Conservation (phyloP, 140 eudicot genomes). For the Bidens hawaiensis region DNA sequence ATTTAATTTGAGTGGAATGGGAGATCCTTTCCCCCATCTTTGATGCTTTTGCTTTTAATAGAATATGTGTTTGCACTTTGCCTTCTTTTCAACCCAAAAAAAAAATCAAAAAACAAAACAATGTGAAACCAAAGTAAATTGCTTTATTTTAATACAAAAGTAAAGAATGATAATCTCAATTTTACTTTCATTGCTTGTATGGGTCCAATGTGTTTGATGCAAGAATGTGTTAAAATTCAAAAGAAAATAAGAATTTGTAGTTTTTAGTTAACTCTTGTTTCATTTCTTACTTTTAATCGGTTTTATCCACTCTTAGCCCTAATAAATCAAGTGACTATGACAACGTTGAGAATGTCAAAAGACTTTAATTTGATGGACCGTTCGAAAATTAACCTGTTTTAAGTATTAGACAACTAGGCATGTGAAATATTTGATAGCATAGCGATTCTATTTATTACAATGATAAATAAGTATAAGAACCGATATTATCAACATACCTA, state of each 20-base stretch:
- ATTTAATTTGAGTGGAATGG: conserved; percentile 16
- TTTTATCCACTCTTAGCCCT: background rate
- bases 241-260: too few relatives aligned
- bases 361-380: background rate
- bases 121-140: conserved; percentile 21
- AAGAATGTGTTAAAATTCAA: background rate
- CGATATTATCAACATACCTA: too few relatives aligned
- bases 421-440: background rate
- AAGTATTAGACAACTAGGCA: background rate
- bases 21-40: conserved; percentile 1
- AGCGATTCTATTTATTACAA: background rate
- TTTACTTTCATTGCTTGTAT: conserved; percentile 27
- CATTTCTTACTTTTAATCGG: background rate
- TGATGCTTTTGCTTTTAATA: conserved; percentile 33
- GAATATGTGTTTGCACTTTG: conserved; percentile 21
- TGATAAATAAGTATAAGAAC: too few relatives aligned
- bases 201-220: conserved; percentile 24
- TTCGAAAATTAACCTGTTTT: too few relatives aligned
- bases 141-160: conserved; percentile 20
- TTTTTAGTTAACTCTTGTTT: too few relatives aligned
- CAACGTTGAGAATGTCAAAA: background rate
- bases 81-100: too few relatives aligned
- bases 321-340: background rate
- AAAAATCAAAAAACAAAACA: too few relatives aligned
- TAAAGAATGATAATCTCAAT: conserved; percentile 17